phyloP scores from a whole-genome alignment of 2,329 filamentous ascomycete species.

The Fusarium solani-melongenae region DNA sequence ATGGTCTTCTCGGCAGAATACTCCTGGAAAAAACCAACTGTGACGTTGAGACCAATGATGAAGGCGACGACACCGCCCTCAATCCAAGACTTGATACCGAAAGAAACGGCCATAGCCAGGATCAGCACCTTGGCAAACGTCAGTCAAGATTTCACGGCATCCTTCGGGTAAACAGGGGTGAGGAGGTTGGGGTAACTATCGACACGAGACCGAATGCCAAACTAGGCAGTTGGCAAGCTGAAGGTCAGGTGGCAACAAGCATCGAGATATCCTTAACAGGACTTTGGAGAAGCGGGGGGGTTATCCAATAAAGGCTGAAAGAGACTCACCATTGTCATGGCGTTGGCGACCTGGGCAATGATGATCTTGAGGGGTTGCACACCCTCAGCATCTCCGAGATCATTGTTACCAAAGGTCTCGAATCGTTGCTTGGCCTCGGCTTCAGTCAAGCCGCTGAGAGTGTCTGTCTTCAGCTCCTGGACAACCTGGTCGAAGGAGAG shows the following conservation, averaged over 20 bases:
- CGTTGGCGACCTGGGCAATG: slow-evolving; percentile 74
- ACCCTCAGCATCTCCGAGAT: slow-evolving; percentile 58
- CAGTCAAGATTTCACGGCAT: slow-evolving; percentile 17
- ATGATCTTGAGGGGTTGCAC: slow-evolving; percentile 69
- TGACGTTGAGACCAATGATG: slow-evolving; percentile 68
- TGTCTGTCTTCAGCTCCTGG: slow-evolving; percentile 63
- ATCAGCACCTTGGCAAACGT: slow-evolving; percentile 58
- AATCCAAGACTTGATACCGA: slow-evolving; percentile 68
- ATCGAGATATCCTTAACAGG: slow-evolving; percentile 27
- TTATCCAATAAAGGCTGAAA: neutral
- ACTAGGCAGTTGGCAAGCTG: slow-evolving; percentile 49
- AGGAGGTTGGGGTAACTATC: slow-evolving; percentile 49
- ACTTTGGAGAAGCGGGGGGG: slow-evolving; percentile 12
- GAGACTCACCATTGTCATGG: slow-evolving; percentile 70
- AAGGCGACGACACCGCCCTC: slow-evolving; percentile 69
- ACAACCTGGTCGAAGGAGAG: slow-evolving; percentile 61
- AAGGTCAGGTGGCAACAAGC: slow-evolving; percentile 48
- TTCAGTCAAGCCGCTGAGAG: slow-evolving; percentile 64
- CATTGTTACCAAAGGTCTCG: slow-evolving; percentile 67
- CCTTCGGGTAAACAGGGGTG: slow-evolving; percentile 6
- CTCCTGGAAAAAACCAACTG: slow-evolving; percentile 61
- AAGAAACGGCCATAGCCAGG: slow-evolving; percentile 67
- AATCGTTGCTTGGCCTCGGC: slow-evolving; percentile 63
- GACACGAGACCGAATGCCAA: slow-evolving; percentile 56
- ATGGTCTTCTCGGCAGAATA: slow-evolving; percentile 62